Conservation (phyloP, 176 grass and related monocot genomes). For the Musa troglodytarum region DNA sequence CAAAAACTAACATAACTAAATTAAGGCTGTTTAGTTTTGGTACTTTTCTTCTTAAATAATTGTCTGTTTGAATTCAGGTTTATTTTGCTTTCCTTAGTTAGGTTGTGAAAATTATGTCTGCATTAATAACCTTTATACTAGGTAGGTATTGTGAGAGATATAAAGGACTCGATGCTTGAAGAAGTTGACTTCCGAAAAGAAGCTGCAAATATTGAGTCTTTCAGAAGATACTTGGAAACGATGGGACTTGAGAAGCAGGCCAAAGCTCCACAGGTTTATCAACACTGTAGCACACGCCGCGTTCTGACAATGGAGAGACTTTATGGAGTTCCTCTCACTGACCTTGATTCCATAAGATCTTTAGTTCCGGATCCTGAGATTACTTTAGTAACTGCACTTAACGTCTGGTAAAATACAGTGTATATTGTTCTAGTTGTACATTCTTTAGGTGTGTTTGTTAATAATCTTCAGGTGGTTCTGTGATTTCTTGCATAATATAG, state of each 20-base stretch:
- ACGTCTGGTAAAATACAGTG: constrained; percentile 57
- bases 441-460: background rate
- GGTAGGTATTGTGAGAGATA: constrained; percentile 84
- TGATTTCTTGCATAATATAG: background rate
- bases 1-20: background rate
- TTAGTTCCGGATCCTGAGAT: constrained; percentile 91
- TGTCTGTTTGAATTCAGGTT: background rate
- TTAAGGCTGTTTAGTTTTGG: background rate
- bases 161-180: constrained; percentile 98
- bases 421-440: background rate
- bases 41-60: background rate
- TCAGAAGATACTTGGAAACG: constrained; percentile 63
- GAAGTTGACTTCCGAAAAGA: constrained; percentile 98
- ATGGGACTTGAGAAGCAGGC: constrained; percentile 88
- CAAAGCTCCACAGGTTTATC: constrained; percentile 81
- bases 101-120: background rate
- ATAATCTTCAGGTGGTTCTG: background rate
- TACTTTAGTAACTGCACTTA: constrained; percentile 82
- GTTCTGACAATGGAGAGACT: constrained; percentile 97
- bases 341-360: constrained; percentile 86
- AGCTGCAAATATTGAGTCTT: constrained; percentile 76
- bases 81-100: background rate
- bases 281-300: constrained; percentile 63
- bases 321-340: constrained; percentile 90
- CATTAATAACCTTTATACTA: constrained; percentile 22